Percentiles rank a stretch among this genome's conserved stretches.
Conservation (phyloP, 1,139 yeast genomes). For the Lodderomyces parapsilosis region DNA sequence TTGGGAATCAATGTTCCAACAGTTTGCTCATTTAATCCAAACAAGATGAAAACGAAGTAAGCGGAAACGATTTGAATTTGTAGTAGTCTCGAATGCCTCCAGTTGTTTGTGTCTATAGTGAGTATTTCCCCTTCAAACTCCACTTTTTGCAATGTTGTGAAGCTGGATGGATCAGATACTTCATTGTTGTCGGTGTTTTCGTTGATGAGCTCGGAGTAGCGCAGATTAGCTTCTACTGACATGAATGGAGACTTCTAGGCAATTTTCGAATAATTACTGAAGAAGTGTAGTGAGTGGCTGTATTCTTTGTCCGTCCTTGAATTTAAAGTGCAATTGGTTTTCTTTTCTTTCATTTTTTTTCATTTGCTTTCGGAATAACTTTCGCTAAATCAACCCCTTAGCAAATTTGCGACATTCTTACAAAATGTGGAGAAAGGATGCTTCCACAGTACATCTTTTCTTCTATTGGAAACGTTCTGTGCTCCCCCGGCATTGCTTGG, state of each 20-base stretch:
- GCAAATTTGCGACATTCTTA: not conserved
- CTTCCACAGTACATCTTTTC: too few species aligned
- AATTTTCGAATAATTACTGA: not conserved
- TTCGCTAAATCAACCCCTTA: not conserved
- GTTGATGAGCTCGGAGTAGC: not conserved
- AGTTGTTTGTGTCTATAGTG: conserved; percentile 36
- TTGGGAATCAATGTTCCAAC: conserved; percentile 56
- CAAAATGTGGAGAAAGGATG: not conserved
- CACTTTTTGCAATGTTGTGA: conserved; percentile 11
- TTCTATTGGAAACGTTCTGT: too few species aligned
- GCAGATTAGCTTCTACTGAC: not conserved
- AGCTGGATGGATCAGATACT: not conserved
- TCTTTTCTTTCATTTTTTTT: not conserved
- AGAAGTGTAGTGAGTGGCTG: too few species aligned
- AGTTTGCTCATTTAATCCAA: conserved; percentile 60
- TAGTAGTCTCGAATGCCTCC: conserved; percentile 36
- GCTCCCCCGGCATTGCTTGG: too few species aligned
- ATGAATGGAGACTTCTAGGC: not conserved
- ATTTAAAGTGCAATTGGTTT: not conserved
- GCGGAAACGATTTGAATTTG: conserved; percentile 41
- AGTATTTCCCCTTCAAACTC: conserved; percentile 28
- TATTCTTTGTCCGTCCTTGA: too few species aligned
- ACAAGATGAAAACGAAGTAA: conserved; percentile 37
- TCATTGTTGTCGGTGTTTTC: not conserved
- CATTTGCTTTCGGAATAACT: conserved; percentile 1